These are phyloP conservation scores for Aspergillus sojae DNA, from an alignment of 2,329 filamentous ascomycete genomes.

Conservation along the genomic window DNA sequence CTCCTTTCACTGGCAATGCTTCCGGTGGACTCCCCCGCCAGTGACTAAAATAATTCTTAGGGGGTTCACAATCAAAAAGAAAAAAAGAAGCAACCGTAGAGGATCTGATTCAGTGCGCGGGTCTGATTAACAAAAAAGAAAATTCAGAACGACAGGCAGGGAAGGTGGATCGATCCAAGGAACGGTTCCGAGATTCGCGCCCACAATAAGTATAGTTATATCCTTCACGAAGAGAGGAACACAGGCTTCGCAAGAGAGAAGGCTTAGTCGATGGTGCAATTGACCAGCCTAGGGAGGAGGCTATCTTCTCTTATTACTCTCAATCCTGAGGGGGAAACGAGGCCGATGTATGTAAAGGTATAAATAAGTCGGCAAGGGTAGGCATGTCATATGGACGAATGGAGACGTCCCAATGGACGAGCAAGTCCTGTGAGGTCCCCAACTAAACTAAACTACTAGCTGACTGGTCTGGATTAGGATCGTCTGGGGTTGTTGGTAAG, in stretches of 20 bases:
- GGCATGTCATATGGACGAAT: slow-evolving; percentile 7
- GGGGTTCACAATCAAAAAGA: neutral
- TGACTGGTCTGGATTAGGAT: slow-evolving; percentile 20
- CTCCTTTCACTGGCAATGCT: slow-evolving; percentile 1
- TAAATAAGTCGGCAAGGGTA: slow-evolving; percentile 3
- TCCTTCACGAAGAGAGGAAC: neutral
- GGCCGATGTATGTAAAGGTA: neutral
- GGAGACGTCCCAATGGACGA: slow-evolving; percentile 3
- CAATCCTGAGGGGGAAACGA: neutral
- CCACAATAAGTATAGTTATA: slow-evolving; percentile 10
- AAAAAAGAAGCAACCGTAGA: neutral
- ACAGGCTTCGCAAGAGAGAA: neutral
- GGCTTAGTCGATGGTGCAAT: neutral
- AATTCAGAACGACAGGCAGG: neutral
- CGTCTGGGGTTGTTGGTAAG: slow-evolving; percentile 19
- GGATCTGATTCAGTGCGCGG: slow-evolving; percentile 1
- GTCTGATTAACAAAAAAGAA: neutral
- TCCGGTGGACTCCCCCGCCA: neutral
- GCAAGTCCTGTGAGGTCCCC: neutral
- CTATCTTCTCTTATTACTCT: neutral
- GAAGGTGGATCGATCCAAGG: slow-evolving; percentile 16
- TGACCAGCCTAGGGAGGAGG: neutral
- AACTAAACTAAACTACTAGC: slow-evolving; percentile 10
- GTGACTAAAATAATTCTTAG: slow-evolving; percentile 4
- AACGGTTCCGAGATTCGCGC: slow-evolving; percentile 25